These are phyloP conservation scores for Fusarium begoniae DNA, from an alignment of 2,329 filamentous ascomycete species.

Conservation along the genomic window DNA sequence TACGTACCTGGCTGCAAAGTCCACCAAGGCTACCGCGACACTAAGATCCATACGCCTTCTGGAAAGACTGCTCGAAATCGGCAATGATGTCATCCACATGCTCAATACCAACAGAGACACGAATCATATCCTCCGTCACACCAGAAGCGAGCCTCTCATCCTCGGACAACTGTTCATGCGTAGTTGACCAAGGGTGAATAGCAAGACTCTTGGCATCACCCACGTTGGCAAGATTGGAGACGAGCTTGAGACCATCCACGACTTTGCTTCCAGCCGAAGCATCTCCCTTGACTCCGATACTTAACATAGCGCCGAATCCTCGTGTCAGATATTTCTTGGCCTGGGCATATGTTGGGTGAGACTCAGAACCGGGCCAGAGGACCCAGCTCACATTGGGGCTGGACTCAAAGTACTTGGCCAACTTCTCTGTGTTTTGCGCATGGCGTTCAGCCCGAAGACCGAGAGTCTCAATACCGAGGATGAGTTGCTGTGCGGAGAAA, in stretches of 20 bases:
- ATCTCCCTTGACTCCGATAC: slow-evolving; percentile 92
- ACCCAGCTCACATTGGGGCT: slow-evolving; percentile 92
- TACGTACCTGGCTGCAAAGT: neutral
- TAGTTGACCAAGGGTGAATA: slow-evolving; percentile 95
- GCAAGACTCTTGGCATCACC: slow-evolving; percentile 95
- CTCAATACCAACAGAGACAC: slow-evolving; percentile 94
- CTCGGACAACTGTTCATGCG: slow-evolving; percentile 90
- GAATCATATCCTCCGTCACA: slow-evolving; percentile 89
- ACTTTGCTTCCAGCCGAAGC: slow-evolving; percentile 79
- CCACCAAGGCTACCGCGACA: neutral
- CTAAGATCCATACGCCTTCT: slow-evolving; percentile 39
- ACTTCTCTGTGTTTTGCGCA: slow-evolving; percentile 79
- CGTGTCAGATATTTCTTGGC: slow-evolving; percentile 88
- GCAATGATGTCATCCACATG: slow-evolving; percentile 97
- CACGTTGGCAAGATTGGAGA: slow-evolving; percentile 95
- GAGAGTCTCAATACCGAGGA: slow-evolving; percentile 90
- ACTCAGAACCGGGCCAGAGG: slow-evolving; percentile 87
- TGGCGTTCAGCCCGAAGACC: slow-evolving; percentile 87
- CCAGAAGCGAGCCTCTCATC: slow-evolving; percentile 83
- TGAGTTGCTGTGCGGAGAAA: slow-evolving; percentile 90
- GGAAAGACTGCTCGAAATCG: slow-evolving; percentile 93
- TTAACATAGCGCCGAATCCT: slow-evolving; percentile 90
- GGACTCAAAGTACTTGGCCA: slow-evolving; percentile 85
- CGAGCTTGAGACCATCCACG: slow-evolving; percentile 93
- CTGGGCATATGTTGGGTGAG: slow-evolving; percentile 76